Base-by-base conservation (phyloP, 176 grass and related monocot genomes). In the Carex myosuroides region DNA sequence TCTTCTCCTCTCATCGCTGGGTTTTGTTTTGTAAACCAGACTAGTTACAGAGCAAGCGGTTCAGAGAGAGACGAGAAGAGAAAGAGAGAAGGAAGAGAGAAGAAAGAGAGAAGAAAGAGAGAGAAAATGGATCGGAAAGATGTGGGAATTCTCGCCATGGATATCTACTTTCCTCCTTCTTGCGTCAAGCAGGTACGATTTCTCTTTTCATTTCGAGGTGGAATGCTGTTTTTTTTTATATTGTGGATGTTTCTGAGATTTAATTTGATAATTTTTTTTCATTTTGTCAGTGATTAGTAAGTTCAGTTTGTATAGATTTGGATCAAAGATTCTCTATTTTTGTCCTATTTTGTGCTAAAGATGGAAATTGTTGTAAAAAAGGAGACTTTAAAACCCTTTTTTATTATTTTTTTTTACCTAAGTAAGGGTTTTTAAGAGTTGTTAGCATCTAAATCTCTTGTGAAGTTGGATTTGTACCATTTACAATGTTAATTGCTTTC, bases 71-170 rank as follows among this genome's bases (percentile, higher is more conserved):
- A 35, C 35, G 29, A 67, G 64, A 65, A 30, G 46, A 39, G 85
- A 78, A 83, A 59, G 10, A 55, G 65, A 29, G 16, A 72, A 35
- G 46, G 85, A 78, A 59, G 9, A 55, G 64, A n/a, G n/a, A n/a
- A n/a, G n/a, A n/a, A n/a, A n/a, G 14, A 71, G 11, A 21, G 11
- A 46, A 61, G n/a, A 58, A 4, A 41, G 58, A 24, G 7, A 82
- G 69, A 48, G 82, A 37, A 26, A 82, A 92, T 92, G 94, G 91
- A 88, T 77, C 64, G 29, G 63, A 93, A 93, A 84, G 89, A 95
- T 84, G 96, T 92, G 17, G 96, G 96, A 50, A 90, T 99, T 83
- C 93, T 95, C 46, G 96, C 96, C 91, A 92, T 99, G 86, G 96
- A 92, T 79, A 89, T 95, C 83, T 98, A 98, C 83, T 98, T 95